These are phyloP conservation scores for Pseudocercospora fijiensis DNA, from an alignment of 2,329 filamentous ascomycete species.

Conservation along the genomic window DNA sequence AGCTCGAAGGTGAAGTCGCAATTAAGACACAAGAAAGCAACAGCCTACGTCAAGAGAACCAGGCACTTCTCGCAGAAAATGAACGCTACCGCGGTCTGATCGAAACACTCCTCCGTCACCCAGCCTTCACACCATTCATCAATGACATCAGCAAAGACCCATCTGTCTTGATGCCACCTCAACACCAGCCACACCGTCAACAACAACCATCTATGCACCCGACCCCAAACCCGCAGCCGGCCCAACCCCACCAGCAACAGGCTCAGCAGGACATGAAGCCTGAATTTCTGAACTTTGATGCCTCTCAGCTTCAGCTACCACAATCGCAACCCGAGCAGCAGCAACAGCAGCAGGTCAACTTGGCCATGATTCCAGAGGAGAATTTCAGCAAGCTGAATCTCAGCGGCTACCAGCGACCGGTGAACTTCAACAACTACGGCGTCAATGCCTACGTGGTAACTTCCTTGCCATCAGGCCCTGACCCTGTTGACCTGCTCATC, in stretches of 20 bases:
- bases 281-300: constrained; percentile 41
- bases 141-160: constrained; percentile 45
- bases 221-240: constrained; percentile 21
- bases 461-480: constrained; percentile 29
- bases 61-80: constrained; percentile 62
- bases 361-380: constrained; percentile 81
- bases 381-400: constrained; percentile 72
- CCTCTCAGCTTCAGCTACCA: constrained; percentile 40
- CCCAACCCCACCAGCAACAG: constrained; percentile 35
- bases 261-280: constrained; percentile 37
- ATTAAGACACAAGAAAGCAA: constrained; percentile 65
- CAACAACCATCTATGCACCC: constrained; percentile 25
- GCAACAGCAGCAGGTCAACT: constrained; percentile 57
- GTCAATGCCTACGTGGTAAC: constrained; percentile 39
- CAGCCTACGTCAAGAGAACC: constrained; percentile 75
- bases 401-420: constrained; percentile 53
- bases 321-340: constrained; percentile 25
- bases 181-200: constrained; percentile 35
- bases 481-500: constrained; percentile 31
- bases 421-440: constrained; percentile 41
- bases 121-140: constrained; percentile 49
- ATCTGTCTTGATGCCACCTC: constrained; percentile 33
- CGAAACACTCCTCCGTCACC: constrained; percentile 63
- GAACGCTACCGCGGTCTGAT: constrained; percentile 63
- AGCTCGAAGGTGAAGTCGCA: constrained; percentile 82